Evolutionary conservation across 352 stramenopile genomes (phyloP).

Genomic region (Phytophthora niederhauseri): DNA sequence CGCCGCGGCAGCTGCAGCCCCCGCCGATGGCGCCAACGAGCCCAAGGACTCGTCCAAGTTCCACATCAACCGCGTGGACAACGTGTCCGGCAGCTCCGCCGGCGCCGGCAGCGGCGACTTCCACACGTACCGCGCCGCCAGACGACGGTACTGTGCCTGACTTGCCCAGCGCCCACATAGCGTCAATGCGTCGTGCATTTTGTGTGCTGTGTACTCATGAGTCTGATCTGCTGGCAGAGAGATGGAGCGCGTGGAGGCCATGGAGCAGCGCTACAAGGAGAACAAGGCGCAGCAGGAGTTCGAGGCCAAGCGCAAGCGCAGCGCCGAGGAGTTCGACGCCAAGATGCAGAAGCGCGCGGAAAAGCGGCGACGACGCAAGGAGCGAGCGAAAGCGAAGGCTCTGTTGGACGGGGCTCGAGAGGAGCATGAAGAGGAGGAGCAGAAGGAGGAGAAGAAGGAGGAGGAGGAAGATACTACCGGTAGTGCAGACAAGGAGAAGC

Average conservation of each 20-base stretch:
- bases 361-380: slow-evolving; percentile 77
- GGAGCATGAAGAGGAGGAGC: slow-evolving; percentile 19
- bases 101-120: slow-evolving; percentile 96
- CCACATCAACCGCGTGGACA: slow-evolving; percentile 88
- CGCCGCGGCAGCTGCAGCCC: slow-evolving; percentile 3
- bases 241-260: slow-evolving; percentile 89
- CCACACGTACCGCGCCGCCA: slow-evolving; percentile 96
- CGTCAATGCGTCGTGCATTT: background rate
- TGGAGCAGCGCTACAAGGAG: slow-evolving; percentile 87
- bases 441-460: slow-evolving; percentile 34
- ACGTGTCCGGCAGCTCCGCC: slow-evolving; percentile 95
- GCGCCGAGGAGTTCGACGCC: slow-evolving; percentile 70
- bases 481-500: slow-evolving; percentile 19
- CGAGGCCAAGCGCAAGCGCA: slow-evolving; percentile 66
- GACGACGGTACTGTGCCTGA: slow-evolving; percentile 60
- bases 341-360: slow-evolving; percentile 75
- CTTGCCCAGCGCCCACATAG: background rate
- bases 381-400: slow-evolving; percentile 60
- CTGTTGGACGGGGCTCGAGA: slow-evolving; percentile 35
- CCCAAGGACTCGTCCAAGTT: slow-evolving; percentile 41
- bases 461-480: slow-evolving; percentile 18
- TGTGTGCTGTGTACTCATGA: background rate
- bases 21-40: slow-evolving; percentile 15
- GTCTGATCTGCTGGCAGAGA: slow-evolving; percentile 55
- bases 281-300: slow-evolving; percentile 71